Evolutionary conservation across 176 grass and related monocot species (phyloP).

Genomic region (Neostapfia colusana): DNA sequence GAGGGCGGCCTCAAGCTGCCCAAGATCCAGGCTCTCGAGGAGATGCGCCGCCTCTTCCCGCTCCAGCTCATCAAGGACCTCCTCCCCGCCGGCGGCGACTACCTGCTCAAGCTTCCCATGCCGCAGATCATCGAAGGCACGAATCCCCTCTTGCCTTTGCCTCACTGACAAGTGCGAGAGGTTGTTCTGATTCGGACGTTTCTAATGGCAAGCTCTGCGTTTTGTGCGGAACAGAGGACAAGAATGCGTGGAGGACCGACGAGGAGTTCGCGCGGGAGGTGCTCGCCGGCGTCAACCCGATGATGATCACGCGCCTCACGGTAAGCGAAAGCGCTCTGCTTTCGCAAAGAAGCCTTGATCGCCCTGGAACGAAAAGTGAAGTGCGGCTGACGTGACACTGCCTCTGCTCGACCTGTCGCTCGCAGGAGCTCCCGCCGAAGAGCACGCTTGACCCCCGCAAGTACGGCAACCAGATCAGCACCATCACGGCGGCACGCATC

Average conservation of each 20-base stretch:
- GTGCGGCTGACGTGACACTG: neutral
- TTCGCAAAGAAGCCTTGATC: no score
- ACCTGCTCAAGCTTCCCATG: constrained; percentile 56
- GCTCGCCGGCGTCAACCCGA: constrained; percentile 82
- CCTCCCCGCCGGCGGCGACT: constrained; percentile 46
- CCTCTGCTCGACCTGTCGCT: neutral
- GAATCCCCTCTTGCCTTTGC: neutral
- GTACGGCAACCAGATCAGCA: constrained; percentile 84
- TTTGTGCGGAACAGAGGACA: constrained; percentile 30
- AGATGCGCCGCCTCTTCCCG: constrained; percentile 49
- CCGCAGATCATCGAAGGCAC: constrained; percentile 60
- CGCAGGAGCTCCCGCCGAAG: constrained; percentile 67
- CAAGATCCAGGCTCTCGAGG: constrained; percentile 40
- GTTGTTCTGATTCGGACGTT: neutral
- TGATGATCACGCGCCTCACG: constrained; percentile 65
- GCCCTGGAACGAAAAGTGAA: neutral
- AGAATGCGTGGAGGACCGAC: constrained; percentile 69
- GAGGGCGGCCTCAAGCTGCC: constrained; percentile 56
- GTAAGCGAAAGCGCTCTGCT: constrained; percentile 4
- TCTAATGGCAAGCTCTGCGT: neutral
- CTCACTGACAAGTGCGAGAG: neutral
- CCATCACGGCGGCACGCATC: constrained; percentile 61
- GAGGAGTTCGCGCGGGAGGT: constrained; percentile 91
- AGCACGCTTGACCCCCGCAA: constrained; percentile 69
- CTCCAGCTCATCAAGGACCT: constrained; percentile 62